These are phyloP conservation scores for Tetradesmus lagerheimii DNA, from an alignment of 139 green algal species.

Conservation along the genomic window DNA sequence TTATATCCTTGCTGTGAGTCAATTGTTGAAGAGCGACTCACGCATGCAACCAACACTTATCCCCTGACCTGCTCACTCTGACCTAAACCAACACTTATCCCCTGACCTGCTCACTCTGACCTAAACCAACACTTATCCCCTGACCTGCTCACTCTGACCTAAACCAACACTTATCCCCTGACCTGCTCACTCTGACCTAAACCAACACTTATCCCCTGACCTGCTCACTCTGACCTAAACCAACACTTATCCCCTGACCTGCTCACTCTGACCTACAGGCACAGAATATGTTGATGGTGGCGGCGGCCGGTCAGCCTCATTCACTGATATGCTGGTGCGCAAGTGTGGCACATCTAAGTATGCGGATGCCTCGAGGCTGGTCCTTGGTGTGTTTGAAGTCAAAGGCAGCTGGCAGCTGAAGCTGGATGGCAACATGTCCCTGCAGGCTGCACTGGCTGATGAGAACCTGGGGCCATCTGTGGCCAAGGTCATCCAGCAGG, in stretches of 20 bases:
- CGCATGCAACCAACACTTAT: neutral
- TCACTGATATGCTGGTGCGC: conserved; percentile 20
- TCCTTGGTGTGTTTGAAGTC: conserved; percentile 4
- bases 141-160: too few species aligned
- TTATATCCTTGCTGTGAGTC: too few species aligned
- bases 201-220: too few species aligned
- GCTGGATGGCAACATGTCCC: neutral
- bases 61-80: too few species aligned
- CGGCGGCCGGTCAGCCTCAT: neutral
- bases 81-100: too few species aligned
- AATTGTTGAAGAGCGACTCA: neutral
- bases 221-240: too few species aligned
- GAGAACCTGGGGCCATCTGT: neutral
- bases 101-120: too few species aligned
- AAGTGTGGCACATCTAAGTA: neutral
- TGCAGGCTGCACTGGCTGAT: neutral
- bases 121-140: too few species aligned
- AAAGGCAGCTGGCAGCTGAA: conserved; percentile 10
- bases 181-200: too few species aligned
- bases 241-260: too few species aligned
- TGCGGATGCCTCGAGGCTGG: neutral
- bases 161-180: too few species aligned
- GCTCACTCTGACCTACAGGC: neutral
- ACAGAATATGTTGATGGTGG: conserved; percentile 25
- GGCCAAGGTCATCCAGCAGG: too few species aligned